Percentiles rank a stretch among this genome's conserved stretches.
These are phyloP conservation scores for Cavenderia fasciculata DNA, from an alignment of 78 protist species.

Conservation along the genomic window DNA sequence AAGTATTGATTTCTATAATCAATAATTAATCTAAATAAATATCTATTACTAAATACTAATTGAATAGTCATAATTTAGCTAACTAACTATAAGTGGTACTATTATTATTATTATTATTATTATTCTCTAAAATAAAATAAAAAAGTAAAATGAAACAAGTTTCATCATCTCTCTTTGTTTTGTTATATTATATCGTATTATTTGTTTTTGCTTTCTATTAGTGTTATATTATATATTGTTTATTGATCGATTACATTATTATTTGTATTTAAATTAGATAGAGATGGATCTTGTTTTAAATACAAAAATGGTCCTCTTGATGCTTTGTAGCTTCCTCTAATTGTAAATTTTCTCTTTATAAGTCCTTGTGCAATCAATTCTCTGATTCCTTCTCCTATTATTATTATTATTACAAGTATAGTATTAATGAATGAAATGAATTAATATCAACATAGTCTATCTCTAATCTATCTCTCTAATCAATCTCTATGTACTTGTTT, in stretches of 20 bases:
- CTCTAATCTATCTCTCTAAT: not conserved
- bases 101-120: too few species aligned
- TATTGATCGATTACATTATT: not conserved
- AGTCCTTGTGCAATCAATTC: conserved; percentile 46
- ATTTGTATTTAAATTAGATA: conserved; percentile 6
- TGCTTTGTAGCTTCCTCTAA: conserved; percentile 45
- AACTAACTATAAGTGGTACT: too few species aligned
- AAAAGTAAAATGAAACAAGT: too few species aligned
- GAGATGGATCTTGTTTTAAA: conserved; percentile 28
- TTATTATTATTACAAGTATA: too few species aligned
- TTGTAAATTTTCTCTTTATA: conserved; percentile 60
- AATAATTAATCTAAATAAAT: too few species aligned
- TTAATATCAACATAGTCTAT: not conserved
- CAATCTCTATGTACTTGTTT: conserved; percentile 32
- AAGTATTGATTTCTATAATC: too few species aligned
- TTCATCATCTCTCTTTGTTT: too few species aligned
- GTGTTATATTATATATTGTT: not conserved
- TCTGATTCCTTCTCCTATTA: conserved; percentile 61
- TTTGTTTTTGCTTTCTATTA: not conserved
- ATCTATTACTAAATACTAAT: too few species aligned
- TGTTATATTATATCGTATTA: not conserved
- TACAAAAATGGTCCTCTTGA: conserved; percentile 51
- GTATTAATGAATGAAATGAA: not conserved
- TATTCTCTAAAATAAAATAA: too few species aligned
- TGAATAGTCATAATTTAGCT: too few species aligned